phyloP scores from a whole-genome alignment of 176 grass and related monocot species.

The Paspalum vaginatum region DNA sequence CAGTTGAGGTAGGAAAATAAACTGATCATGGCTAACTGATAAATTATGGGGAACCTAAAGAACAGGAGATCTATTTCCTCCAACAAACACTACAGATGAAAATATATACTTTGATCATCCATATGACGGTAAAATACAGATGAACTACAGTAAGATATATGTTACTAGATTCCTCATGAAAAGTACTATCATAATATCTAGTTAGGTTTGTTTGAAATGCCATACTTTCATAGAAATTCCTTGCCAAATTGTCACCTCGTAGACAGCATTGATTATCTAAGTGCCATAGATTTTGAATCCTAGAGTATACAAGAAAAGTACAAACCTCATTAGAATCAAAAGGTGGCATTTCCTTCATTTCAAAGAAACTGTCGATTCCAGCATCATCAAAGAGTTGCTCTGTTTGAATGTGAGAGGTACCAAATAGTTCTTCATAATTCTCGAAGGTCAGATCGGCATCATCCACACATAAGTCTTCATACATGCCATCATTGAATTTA shows the following conservation, averaged over 20 bases:
- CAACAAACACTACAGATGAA: slow-evolving; percentile 1
- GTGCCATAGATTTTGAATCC: background rate
- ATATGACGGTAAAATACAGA: too few species aligned
- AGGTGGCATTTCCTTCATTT: slow-evolving; percentile 63
- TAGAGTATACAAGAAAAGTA: slow-evolving; percentile 12
- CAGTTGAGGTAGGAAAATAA: background rate
- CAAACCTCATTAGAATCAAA: slow-evolving; percentile 54
- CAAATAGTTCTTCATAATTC: slow-evolving; percentile 95
- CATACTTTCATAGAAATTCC: background rate
- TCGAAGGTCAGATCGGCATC: slow-evolving; percentile 76
- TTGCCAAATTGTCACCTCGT: background rate
- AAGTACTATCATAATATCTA: background rate
- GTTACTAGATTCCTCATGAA: background rate
- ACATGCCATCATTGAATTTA: slow-evolving; percentile 74
- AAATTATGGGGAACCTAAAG: background rate
- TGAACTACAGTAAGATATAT: slow-evolving; percentile 3
- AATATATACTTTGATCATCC: background rate
- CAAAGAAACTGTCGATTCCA: slow-evolving; percentile 84
- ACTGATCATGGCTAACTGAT: background rate
- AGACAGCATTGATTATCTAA: background rate
- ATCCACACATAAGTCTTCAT: slow-evolving; percentile 73
- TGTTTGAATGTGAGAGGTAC: slow-evolving; percentile 61
- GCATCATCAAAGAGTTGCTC: slow-evolving; percentile 91
- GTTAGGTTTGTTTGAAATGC: background rate
- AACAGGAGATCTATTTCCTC: background rate